Evolutionary conservation across 2,329 filamentous ascomycete species (phyloP), one percentile per base, ranked within the genome.

Genomic region (Pyrenochaeta sp.): DNA sequence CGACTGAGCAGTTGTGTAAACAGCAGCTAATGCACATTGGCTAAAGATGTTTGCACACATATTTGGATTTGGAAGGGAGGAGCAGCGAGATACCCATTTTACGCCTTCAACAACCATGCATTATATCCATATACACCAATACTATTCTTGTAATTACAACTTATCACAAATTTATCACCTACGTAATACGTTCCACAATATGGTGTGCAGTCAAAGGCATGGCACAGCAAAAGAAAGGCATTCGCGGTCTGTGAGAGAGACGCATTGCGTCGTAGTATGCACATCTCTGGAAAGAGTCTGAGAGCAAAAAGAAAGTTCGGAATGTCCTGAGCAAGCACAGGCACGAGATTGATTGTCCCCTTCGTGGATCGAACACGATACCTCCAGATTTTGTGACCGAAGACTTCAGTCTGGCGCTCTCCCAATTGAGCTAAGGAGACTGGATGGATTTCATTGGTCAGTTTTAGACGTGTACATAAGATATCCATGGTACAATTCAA

Each of bases 351-450:
- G 29, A 47, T 57, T 42, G 59, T 62, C 59, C 59, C 59, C 51
- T 62, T 62, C 53, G 59, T 52, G 59, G 59, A 61, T 61, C 59
- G 59, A 61, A 61, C 59, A 52, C 59, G 53, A 61, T 67, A 67
- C 64, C 64, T 67, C 64, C 64, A 67, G 64, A 66, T 67, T 63
- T 66, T 58, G 58, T 64, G 63, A 67, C 64, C 52, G 62, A 65
- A 40, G 54, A 64, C 64, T 67, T 67, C 64, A 67, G 64, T 67
- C 64, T 67, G 64, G 64, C 64, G 64, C 64, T 67, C 64, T 67
- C 64, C 64, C 64, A 67, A 67, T 63, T 67, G 64, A 67, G 64
- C 64, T 67, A 67, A 67, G 59, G 61, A 62, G 63, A 66, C 61
- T 56, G 54, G 51, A 61, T 61, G 54, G 51, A 61, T 61, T 37